A percentile compares a stretch with the other conserved stretches of the same genome.
phyloP scores from a whole-genome alignment of 2,329 filamentous ascomycete species.

The Thermothelomyces thermophilus region DNA sequence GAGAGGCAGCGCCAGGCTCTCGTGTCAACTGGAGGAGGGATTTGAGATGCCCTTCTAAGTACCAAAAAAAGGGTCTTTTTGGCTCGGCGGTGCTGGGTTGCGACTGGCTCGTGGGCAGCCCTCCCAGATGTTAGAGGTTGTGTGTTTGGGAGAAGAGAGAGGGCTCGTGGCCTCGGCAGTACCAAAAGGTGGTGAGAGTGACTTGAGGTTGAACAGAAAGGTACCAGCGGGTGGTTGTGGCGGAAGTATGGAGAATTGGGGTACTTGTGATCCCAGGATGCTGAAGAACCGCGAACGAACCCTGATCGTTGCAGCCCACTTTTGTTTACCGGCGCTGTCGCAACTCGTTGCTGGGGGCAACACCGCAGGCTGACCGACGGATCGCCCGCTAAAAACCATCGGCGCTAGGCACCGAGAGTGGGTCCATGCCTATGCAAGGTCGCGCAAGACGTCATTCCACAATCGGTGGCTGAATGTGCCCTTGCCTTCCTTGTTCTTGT shows the following conservation, averaged over 20 bases:
- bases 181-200: neutral
- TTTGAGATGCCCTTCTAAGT: too few species aligned
- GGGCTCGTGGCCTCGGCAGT: neutral
- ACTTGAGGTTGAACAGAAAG: constrained; percentile 10
- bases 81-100: too few species aligned
- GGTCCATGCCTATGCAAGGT: neutral
- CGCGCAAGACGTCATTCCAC: neutral
- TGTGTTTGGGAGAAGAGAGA: too few species aligned
- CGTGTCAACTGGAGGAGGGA: constrained; percentile 36
- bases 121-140: neutral
- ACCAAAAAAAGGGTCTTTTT: too few species aligned
- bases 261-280: constrained; percentile 20
- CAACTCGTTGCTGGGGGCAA: constrained; percentile 17
- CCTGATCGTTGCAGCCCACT: constrained; percentile 17
- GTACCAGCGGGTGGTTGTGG: constrained; percentile 13
- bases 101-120: neutral
- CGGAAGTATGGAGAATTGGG: constrained; percentile 18
- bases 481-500: too few species aligned
- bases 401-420: neutral
- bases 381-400: constrained; percentile 6
- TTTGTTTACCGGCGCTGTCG: constrained; percentile 19
- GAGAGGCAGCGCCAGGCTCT: constrained; percentile 46
- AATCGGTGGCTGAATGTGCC: neutral
- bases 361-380: neutral
- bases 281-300: constrained; percentile 9